Percentiles rank a stretch among this genome's conserved stretches.
phyloP scores from a whole-genome alignment of 2,329 filamentous ascomycete genomes.

The Diaporthe humulicola region DNA sequence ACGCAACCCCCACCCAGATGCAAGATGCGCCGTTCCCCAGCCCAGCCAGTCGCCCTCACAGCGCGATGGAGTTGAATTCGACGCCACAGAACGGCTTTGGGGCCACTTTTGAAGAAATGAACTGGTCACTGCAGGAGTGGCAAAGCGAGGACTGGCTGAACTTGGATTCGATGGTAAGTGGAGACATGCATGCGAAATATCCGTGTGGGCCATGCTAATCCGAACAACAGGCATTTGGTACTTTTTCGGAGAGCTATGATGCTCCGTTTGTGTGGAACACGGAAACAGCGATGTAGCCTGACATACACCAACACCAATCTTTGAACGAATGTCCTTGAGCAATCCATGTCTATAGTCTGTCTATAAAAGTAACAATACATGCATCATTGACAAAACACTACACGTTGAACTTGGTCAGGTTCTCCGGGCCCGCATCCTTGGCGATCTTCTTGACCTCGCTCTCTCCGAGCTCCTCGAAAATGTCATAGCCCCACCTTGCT shows the following conservation, averaged over 20 bases:
- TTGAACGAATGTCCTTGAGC: not conserved
- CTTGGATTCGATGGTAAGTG: slow-evolving; percentile 15
- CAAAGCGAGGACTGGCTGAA: slow-evolving; percentile 23
- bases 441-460: slow-evolving; percentile 51
- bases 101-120: slow-evolving; percentile 19
- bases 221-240: not conserved
- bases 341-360: not conserved
- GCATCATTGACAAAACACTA: slow-evolving; percentile 24
- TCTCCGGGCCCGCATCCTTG: slow-evolving; percentile 50
- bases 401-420: slow-evolving; percentile 51
- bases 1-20: not conserved
- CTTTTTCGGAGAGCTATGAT: slow-evolving; percentile 21
- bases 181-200: too few relatives aligned
- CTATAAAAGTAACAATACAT: not conserved
- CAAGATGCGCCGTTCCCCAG: slow-evolving; percentile 20
- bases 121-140: slow-evolving; percentile 20
- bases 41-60: slow-evolving; percentile 13
- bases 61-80: slow-evolving; percentile 18
- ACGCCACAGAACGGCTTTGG: slow-evolving; percentile 21
- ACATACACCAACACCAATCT: not conserved
- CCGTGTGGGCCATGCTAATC: not conserved
- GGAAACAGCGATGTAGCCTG: not conserved
- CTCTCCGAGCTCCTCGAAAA: slow-evolving; percentile 58
- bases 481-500: slow-evolving; percentile 57
- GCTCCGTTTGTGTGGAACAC: slow-evolving; percentile 20